Evolutionary conservation across 2,329 filamentous ascomycete genomes (phyloP), one percentile per base, ranked within the genome.

Genomic region (Ilyonectria sp.): DNA sequence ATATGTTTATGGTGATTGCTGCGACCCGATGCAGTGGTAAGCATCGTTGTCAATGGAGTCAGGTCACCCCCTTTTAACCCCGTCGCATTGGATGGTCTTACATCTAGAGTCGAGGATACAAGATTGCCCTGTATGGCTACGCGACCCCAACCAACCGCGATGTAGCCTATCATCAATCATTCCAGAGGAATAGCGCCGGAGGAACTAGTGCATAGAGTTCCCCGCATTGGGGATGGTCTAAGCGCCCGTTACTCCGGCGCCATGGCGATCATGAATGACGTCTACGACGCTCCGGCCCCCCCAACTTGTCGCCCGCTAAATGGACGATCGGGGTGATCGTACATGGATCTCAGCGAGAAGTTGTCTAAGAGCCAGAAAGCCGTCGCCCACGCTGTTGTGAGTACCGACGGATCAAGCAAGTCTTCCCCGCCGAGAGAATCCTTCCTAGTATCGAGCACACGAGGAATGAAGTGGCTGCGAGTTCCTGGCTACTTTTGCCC

Each of bases 1-100:
- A 44, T 44, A 44, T 44, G 40, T 44, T 44, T 44, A 44, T 44
- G 40, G n/a, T 44, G 40, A 44, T 44, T 44, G 40, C 40, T 44
- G 40, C 40, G 40, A 19, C 17, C 15, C 15, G 40, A 44, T 44
- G 40, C 40, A 44, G 40, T 44, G 40, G 40, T 44, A 44, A 44
- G 40, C 15, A 44, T 44, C 40, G 40, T 44, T 44, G 15, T 19
- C 17, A 19, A 44, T 19, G 17, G 40, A 19, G 9, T 19, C 40
- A 44, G 40, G 40, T 5, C 17, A 21, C 21, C 21, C 40, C 17
- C 15, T 44, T 44, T 19, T 19, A 44, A 44, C 40, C 15, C 40
- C 40, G 40, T 44, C 40, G 40, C 40, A 19, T 44, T 44, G 40
- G 40, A 19, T 19, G 6, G 40, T 44, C 40, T 44, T 44, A 44